Percentiles rank a stretch among this genome's conserved stretches.
Evolutionary conservation across 225 moss, liverwort and hornwort species (phyloP).

Genomic region (Asterella californica): DNA sequence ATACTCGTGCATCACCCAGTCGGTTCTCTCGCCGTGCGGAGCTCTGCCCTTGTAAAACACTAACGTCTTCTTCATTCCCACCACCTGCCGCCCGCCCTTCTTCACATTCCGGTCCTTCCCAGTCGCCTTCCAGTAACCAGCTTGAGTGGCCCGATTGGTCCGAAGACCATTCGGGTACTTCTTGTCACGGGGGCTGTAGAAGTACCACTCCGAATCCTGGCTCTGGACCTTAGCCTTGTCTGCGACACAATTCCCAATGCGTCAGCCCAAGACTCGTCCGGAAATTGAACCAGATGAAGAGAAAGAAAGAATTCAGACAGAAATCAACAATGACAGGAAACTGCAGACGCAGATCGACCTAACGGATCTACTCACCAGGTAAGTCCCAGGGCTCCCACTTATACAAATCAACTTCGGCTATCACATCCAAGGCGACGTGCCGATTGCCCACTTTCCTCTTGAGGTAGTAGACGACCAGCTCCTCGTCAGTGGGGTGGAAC

Average conservation of each 20-base stretch:
- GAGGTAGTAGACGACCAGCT: conserved; percentile 69
- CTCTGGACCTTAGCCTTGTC: conserved; percentile 48
- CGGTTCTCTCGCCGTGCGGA: conserved; percentile 63
- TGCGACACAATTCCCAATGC: conserved; percentile 19
- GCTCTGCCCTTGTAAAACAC: conserved; percentile 78
- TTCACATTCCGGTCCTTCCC: conserved; percentile 76
- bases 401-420: conserved; percentile 67
- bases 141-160: conserved; percentile 73
- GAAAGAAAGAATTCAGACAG: too few relatives aligned
- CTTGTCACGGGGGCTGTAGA: conserved; percentile 80
- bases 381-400: conserved; percentile 92
- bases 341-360: background rate
- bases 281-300: background rate
- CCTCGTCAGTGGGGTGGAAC: conserved; percentile 82
- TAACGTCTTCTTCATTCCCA: conserved; percentile 86
- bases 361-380: conserved; percentile 33
- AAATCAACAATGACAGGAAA: too few relatives aligned
- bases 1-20: conserved; percentile 96
- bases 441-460: conserved; percentile 64
- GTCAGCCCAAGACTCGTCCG: background rate
- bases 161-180: conserved; percentile 81
- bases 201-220: conserved; percentile 81
- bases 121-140: conserved; percentile 92
- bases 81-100: conserved; percentile 26
- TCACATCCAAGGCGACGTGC: conserved; percentile 50